These are phyloP conservation scores for Boletus vinaceobasis DNA, from an alignment of 768 basidiomycete genomes.

Conservation along the genomic window DNA sequence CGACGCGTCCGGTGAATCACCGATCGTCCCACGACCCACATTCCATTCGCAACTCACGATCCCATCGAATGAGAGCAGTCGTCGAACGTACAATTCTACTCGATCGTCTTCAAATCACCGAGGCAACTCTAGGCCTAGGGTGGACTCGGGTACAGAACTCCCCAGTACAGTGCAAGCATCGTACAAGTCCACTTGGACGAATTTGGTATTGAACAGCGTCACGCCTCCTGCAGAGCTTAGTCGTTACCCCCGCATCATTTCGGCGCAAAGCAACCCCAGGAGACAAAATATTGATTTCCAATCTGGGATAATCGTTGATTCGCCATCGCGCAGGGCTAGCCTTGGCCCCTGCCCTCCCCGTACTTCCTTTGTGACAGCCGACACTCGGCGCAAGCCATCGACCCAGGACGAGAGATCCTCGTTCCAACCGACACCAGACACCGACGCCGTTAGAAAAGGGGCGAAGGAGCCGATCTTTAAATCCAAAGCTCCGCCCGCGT, in stretches of 20 bases:
- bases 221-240: conserved; percentile 6
- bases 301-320: neutral
- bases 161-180: conserved; percentile 7
- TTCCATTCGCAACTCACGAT: neutral
- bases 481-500: conserved; percentile 10
- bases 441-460: neutral
- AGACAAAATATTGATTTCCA: neutral
- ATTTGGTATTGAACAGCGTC: neutral
- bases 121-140: conserved; percentile 10
- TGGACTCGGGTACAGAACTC: conserved; percentile 18
- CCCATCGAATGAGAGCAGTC: neutral
- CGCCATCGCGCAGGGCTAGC: neutral
- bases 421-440: neutral
- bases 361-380: neutral
- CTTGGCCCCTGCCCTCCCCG: conserved; percentile 1
- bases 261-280: neutral
- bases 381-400: neutral
- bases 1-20: conserved; percentile 21
- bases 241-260: conserved; percentile 16
- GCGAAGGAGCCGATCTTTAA: conserved; percentile 1
- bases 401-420: neutral
- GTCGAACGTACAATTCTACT: neutral
- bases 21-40: neutral
- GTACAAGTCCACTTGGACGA: conserved; percentile 1
- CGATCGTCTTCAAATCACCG: conserved; percentile 7